Evolutionary conservation across 768 basidiomycete genomes (phyloP), one percentile per base, ranked within the genome.

Genomic region (Kondoa malvinella): DNA sequence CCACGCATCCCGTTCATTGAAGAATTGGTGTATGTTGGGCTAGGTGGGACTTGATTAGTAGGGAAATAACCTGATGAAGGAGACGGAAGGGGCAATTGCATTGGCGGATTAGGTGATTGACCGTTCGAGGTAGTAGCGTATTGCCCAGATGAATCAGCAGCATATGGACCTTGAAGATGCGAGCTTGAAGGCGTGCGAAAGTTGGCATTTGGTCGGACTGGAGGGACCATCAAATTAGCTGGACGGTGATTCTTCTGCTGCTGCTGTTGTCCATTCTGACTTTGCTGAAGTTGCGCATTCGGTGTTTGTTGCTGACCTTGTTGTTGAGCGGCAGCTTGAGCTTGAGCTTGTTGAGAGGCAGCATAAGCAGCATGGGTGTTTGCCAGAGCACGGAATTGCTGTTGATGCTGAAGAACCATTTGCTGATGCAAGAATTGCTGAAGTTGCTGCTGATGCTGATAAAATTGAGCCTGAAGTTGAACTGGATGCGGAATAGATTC

Each of bases 241-340:
- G n/a, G 25, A 30, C 14, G 15, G 58, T 12, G 25, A 25, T 60
- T 25, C 14, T 14, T 25, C 16, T 17, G 64, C 15, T 59, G 58
- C n/a, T 33, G 67, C 27, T 63, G 27, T 40, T 34, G 67, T 29
- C 2, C n/a, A 16, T 61, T 58, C 25, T 27, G n/a, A 16, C 31
- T 31, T 25, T 63, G 62, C 59, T 32, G 58, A 21, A 60, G 57
- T 34, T 67, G 69, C 3, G 60, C 66, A 3, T 27, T 16, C 27
- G 58, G 69, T 17, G 60, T 34, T 31, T 69, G 69, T 33, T 68
- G 68, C 14, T 69, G 61, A 8, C 29, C 56, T 26, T 27, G 27
- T 31, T 63, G 61, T 32, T 14, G 61, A 60, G 50, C 14, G 50
- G 50, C 14, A 25, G 27, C 30, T 59, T 25, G 30, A 59, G 58